Evolutionary conservation across 192 early-diverging fungal species (phyloP), one percentile per base, ranked within the genome.

Genomic region (Neocallimastix lanati): DNA sequence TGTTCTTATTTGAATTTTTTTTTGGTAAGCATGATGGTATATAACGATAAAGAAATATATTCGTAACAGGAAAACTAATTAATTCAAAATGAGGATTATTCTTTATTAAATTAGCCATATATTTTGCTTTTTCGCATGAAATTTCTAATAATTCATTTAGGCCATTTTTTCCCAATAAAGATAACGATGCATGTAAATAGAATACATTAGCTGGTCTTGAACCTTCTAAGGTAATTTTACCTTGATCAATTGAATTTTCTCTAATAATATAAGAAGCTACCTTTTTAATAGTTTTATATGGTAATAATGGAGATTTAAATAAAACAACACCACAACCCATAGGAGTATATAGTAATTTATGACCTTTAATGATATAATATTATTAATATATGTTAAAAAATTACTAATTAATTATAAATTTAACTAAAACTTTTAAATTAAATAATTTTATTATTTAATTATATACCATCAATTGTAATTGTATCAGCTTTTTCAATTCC

Each of bases 291-390:
- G 30, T 33, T 33, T 33, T 11, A 33, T 33, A 6, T 33, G 30
- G 30, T 33, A 33, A 33, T 33, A 11, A 6, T 33, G 30, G 30
- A 6, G 30, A 33, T 28, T 80, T 78, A 76, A 87, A 85, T 28
- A 89, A 82, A 14, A 89, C 35, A 15, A 89, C 82, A 21, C 88
- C 88, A 30, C 88, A 83, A 28, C 88, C 88, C 84, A 88, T 84
- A 2, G 88, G 88, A 0, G 87, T 89, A 82, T 89, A 89, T 29
- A 89, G 85, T 78, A 88, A 86, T 80, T 89, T 89, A 82, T 89
- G 88, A 37, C 87, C 30, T n/a, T n/a, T 33, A 33, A 6, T 33
- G 4, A 33, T 33, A 33, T 33, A 33, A 33, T 6, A 33, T 6
- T 6, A 33, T 33, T 33, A 33, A n/a, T n/a, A n/a, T n/a, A n/a